Evolutionary conservation across 208 protist species (phyloP).

Genomic region (Wallacemonas sp.): DNA sequence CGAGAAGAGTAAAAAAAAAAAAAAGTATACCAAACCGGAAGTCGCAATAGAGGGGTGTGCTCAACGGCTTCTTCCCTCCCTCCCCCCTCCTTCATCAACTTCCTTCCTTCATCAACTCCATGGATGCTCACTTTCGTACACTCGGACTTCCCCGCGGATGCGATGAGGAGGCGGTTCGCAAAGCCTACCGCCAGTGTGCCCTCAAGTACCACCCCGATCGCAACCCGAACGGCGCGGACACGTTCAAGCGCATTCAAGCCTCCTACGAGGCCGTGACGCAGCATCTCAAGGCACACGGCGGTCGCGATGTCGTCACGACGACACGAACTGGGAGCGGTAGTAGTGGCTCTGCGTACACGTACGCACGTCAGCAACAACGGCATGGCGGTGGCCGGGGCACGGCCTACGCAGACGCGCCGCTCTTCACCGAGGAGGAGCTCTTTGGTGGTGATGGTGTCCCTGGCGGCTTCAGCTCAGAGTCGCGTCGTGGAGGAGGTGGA

Average conservation of each 20-base stretch:
- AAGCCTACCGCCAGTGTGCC: conserved; percentile 92
- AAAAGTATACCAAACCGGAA: too few relatives aligned
- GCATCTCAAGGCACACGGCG: conserved; percentile 38
- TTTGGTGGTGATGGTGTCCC: conserved; percentile 41
- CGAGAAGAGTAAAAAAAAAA: too few relatives aligned
- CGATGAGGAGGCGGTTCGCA: conserved; percentile 80
- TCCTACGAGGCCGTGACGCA: conserved; percentile 96
- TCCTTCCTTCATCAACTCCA: not conserved
- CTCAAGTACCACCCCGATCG: conserved; percentile 94
- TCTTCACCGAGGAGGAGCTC: conserved; percentile 66
- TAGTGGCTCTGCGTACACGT: conserved; percentile 20
- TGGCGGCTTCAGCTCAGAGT: conserved; percentile 31
- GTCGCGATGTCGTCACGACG: conserved; percentile 2
- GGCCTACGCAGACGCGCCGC: conserved; percentile 18
- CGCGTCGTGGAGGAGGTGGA: not conserved
- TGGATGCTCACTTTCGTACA: conserved; percentile 46
- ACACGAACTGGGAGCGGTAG: not conserved
- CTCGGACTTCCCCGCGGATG: conserved; percentile 80
- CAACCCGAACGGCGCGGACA: conserved; percentile 80
- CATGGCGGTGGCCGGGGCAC: not conserved
- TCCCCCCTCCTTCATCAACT: not conserved
- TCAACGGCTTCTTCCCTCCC: conserved; percentile 17
- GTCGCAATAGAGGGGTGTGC: too few relatives aligned
- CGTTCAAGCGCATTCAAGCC: conserved; percentile 83
- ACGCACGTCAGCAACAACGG: conserved; percentile 24